Evolutionary conservation across 2,329 filamentous ascomycete genomes (phyloP).

Genomic region (Ophiostoma sp.): DNA sequence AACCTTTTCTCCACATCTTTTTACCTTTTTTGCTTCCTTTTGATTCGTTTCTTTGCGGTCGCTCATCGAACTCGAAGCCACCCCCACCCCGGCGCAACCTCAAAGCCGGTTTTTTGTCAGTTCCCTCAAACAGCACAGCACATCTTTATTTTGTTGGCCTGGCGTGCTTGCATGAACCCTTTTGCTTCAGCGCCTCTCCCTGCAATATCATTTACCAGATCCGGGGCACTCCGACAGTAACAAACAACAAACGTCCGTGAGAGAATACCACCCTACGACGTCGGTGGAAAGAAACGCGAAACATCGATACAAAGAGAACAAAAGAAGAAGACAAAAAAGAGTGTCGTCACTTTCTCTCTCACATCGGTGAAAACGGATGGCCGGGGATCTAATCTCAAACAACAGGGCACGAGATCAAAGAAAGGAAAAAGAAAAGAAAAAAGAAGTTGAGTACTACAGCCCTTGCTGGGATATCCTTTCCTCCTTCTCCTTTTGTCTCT

Average conservation of each 20-base stretch:
- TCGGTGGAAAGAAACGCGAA: not conserved
- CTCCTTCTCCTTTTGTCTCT: not conserved
- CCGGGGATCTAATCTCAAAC: slow-evolving; percentile 12
- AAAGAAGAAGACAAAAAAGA: not conserved
- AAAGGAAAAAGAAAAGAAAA: not conserved
- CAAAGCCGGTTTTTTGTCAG: not conserved
- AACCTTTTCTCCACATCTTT: not conserved
- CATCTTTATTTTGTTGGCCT: not conserved
- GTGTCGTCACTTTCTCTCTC: not conserved
- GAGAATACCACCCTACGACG: not conserved
- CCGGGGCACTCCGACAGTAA: not conserved
- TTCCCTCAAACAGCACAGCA: not conserved
- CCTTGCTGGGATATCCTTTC: not conserved
- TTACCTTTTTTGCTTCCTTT: not conserved
- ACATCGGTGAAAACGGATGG: not conserved
- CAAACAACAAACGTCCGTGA: not conserved
- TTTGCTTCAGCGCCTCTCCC: not conserved
- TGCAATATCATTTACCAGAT: slow-evolving; percentile 6
- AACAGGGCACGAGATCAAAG: not conserved
- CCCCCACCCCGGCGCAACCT: not conserved
- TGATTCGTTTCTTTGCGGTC: not conserved
- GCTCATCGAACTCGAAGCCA: not conserved
- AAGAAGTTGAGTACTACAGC: not conserved
- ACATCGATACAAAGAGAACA: not conserved
- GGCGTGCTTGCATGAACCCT: not conserved